Base-by-base conservation (phyloP, 176 grass and related monocot genomes). In the Melocanna baccifera region DNA sequence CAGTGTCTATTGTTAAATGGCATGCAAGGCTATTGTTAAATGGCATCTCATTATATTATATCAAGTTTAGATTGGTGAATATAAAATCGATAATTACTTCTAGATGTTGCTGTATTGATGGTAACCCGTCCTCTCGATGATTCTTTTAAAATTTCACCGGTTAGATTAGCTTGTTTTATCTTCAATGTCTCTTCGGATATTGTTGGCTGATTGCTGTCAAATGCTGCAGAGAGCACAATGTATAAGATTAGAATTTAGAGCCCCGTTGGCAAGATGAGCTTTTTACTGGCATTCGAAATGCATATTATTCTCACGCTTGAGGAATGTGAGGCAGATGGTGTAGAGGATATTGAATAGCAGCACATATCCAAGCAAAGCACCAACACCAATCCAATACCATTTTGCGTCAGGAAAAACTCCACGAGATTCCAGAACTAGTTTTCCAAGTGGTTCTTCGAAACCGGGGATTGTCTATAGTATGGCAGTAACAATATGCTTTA, bases 361-460 rank as follows among this genome's bases (percentile, higher is more conserved):
- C 18, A 91, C 79, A 84, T 91, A 97, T 81, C 94, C 94, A 12
- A 94, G 11, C 36, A 90, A 79, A 29, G 91, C 91, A 12, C 83
- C 89, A 43, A 92, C 62, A 41, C 94, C 94, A 85, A 97, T 91
- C 94, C 94, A 97, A 45, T 86, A 94, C 94, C 91, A 97, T 34
- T 86, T 90, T 46, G 83, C 87, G 39, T 94, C 83, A 23, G 83
- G 9, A 75, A 97, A 97, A 45, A 94, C 8, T 10, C 85, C 91
- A 64, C 85, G 85, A 71, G 89, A 83, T 85, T 94, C 75, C 41
- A 97, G 75, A 57, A 94, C 42, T 52, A 37, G 7, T 51, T 36
- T 85, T 75, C 94, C 94, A 47, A 94, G 82, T 78, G 85, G 6
- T 72, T 92, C 73, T 25, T 9, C 28, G 12, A 39, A 30, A 58